These are phyloP conservation scores for Daldinia grandis DNA, from an alignment of 495 filamentous ascomycete species.

Conservation along the genomic window DNA sequence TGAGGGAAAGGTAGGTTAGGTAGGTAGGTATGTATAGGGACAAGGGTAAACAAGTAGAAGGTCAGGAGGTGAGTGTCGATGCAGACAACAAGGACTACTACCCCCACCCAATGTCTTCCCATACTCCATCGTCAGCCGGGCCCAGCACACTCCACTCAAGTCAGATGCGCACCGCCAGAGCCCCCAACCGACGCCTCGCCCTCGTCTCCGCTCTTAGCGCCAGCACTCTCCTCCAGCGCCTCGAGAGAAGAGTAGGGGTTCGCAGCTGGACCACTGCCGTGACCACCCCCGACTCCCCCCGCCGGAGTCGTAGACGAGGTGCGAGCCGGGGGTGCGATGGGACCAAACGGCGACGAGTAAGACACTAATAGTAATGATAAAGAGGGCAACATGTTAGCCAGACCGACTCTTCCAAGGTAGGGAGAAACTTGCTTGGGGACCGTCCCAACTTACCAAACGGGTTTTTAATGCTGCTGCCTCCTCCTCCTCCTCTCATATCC, in stretches of 20 bases:
- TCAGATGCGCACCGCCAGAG: slow-evolving; percentile 24
- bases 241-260: slow-evolving; percentile 36
- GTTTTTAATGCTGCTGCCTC: neutral
- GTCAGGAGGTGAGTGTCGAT: neutral
- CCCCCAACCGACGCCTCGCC: neutral
- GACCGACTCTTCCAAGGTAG: too few species aligned
- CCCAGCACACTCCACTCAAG: neutral
- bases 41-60: neutral
- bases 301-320: slow-evolving; percentile 1
- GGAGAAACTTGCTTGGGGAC: too few species aligned
- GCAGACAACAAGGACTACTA: neutral
- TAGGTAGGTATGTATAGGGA: neutral
- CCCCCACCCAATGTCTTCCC: neutral
- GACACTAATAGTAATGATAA: slow-evolving; percentile 10
- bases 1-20: too few species aligned
- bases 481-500: neutral
- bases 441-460: neutral
- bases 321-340: slow-evolving; percentile 35
- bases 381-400: slow-evolving; percentile 6
- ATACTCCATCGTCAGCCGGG: neutral
- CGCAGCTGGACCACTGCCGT: neutral
- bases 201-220: slow-evolving; percentile 2
- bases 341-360: slow-evolving; percentile 38
- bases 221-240: slow-evolving; percentile 10
- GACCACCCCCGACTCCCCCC: neutral